phyloP scores from a whole-genome alignment of 441 rosid genomes.

The Syzygium syzygioides region DNA sequence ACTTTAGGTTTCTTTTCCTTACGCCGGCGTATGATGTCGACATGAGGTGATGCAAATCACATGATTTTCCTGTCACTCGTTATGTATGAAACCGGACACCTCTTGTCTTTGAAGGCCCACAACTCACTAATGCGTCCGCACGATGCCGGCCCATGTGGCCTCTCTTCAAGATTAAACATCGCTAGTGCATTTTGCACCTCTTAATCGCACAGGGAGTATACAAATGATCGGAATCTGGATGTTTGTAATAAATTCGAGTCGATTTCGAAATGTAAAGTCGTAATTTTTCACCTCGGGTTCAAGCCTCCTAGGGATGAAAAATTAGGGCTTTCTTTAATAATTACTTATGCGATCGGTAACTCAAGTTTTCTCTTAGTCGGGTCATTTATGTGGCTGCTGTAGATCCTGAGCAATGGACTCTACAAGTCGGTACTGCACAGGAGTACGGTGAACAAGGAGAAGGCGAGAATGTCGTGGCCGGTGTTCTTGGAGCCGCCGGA shows the following conservation, averaged over 20 bases:
- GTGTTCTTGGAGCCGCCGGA: constrained; percentile 55
- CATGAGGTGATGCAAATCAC: not conserved
- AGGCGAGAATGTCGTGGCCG: constrained; percentile 69
- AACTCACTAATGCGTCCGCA: rapidly evolving
- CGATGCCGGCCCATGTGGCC: not conserved
- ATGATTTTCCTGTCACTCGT: not conserved
- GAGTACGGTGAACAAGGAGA: constrained; percentile 45
- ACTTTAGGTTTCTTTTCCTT: not conserved
- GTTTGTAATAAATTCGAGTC: not conserved
- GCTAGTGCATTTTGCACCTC: not conserved
- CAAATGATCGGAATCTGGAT: not conserved
- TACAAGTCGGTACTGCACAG: constrained; percentile 49
- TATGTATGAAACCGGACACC: rapidly evolving
- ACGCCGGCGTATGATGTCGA: rapidly evolving
- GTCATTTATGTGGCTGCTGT: not conserved
- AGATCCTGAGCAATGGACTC: constrained; percentile 57
- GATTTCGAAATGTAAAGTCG: not conserved
- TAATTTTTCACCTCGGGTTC: not conserved
- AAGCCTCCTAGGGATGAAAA: not conserved
- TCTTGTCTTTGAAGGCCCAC: not conserved
- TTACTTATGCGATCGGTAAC: not conserved
- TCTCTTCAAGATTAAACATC: not conserved
- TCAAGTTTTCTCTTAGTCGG: not conserved
- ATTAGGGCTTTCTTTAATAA: no score
- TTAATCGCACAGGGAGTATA: not conserved